Evolutionary conservation across 768 basidiomycete genomes (phyloP).

Genomic region (Mycena kentingensis): DNA sequence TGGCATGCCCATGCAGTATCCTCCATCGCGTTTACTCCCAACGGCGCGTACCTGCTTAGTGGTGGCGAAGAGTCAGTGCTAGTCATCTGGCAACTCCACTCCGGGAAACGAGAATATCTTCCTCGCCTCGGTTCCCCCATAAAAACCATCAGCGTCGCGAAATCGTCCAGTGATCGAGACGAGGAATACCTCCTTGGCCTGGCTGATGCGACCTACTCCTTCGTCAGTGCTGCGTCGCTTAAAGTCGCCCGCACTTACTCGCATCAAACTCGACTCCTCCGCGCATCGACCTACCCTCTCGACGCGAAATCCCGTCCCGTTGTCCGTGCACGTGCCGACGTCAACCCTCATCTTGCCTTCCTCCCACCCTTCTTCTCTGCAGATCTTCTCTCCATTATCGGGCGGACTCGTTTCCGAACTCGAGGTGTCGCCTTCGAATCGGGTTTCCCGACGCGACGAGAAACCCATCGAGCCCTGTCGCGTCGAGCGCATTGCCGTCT

Average conservation of each 20-base stretch:
- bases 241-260: slow-evolving; percentile 73
- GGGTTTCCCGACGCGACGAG: slow-evolving; percentile 80
- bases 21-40: slow-evolving; percentile 81
- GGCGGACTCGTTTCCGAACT: slow-evolving; percentile 80
- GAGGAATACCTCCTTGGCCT: slow-evolving; percentile 89
- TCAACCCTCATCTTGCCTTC: slow-evolving; percentile 85
- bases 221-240: slow-evolving; percentile 71
- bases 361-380: slow-evolving; percentile 93
- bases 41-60: slow-evolving; percentile 90
- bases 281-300: slow-evolving; percentile 35
- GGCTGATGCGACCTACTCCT: slow-evolving; percentile 77
- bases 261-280: slow-evolving; percentile 61
- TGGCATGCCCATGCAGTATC: slow-evolving; percentile 98
- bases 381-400: slow-evolving; percentile 77
- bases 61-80: slow-evolving; percentile 95
- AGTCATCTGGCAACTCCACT: slow-evolving; percentile 95
- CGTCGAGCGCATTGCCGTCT: slow-evolving; percentile 71
- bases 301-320: slow-evolving; percentile 55
- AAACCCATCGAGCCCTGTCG: slow-evolving; percentile 72
- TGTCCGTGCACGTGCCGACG: slow-evolving; percentile 74
- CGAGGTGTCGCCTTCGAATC: slow-evolving; percentile 92
- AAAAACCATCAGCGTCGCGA: slow-evolving; percentile 62
- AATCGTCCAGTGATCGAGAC: slow-evolving; percentile 50
- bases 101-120: slow-evolving; percentile 87
- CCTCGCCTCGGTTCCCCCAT: slow-evolving; percentile 91